These are phyloP conservation scores for Nepenthes gracilis DNA, from an alignment of 148 eudicot genomes.

Conservation along the genomic window DNA sequence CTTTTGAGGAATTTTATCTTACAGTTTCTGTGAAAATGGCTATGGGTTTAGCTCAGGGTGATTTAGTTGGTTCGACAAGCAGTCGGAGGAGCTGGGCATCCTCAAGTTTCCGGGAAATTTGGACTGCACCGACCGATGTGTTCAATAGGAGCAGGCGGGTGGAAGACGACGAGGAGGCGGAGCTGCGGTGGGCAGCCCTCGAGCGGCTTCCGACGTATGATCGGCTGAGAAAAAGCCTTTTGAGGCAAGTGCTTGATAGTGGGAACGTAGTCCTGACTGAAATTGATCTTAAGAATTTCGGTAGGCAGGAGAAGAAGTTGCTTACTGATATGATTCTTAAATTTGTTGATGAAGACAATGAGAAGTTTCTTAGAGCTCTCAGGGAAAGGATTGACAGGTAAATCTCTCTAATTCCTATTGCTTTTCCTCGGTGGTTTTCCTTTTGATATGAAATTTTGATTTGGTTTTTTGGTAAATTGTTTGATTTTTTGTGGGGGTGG, in stretches of 20 bases:
- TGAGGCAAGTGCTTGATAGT: conserved; percentile 25
- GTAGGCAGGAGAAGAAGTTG: conserved; percentile 22
- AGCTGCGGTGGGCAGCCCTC: conserved; percentile 60
- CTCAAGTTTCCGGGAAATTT: conserved; percentile 19
- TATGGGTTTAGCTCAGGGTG: background rate
- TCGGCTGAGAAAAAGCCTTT: conserved; percentile 43
- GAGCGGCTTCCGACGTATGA: conserved; percentile 50
- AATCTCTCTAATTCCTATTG: background rate
- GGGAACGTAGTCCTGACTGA: conserved; percentile 24
- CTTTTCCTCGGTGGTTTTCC: background rate
- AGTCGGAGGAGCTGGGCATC: background rate
- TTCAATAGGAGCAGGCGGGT: conserved; percentile 9
- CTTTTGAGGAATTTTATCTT: background rate
- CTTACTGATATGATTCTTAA: conserved; percentile 7
- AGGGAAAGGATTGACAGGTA: conserved; percentile 16
- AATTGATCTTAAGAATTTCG: conserved; percentile 27
- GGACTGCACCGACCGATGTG: conserved; percentile 6
- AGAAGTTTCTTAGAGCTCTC: conserved; percentile 6
- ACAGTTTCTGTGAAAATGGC: background rate
- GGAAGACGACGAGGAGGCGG: conserved; percentile 34
- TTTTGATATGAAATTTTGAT: background rate
- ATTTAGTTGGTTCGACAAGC: conserved; percentile 5
- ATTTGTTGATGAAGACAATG: conserved; percentile 11
- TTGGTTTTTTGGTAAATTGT: background rate
- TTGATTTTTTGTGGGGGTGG: background rate